Base-by-base conservation (phyloP, 2,329 filamentous ascomycete genomes). In the Scedosporium boydii region DNA sequence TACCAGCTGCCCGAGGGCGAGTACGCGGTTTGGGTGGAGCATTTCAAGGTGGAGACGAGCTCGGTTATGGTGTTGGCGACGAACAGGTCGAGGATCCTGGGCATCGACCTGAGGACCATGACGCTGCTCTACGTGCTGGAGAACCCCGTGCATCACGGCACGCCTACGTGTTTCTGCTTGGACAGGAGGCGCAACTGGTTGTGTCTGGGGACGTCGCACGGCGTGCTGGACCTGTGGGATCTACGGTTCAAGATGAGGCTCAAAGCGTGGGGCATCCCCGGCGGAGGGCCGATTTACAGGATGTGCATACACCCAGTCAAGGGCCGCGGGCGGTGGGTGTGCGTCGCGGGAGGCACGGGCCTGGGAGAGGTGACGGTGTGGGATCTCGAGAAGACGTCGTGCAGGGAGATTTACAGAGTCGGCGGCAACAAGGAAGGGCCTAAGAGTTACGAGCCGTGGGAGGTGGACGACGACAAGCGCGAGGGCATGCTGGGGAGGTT, bases 211-310 rank as follows among this genome's bases (percentile, higher is more conserved):
- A 99, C 96, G 0, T 91, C 91, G 0, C 93, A 98, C 71, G 95
- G 96, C 42, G 88, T 98, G 29, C 79, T 99, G 6, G 90, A 96
- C 71, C 82, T 99, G 1, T 99, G 95, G 95, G 95, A 99, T 74
- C 80, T 99, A 48, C 88, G 95, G n/a, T 99, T 99, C 80, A 89
- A 87, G 67, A 84, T 98, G 68, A 85, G 91, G 23, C 79, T 98
- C 26, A 92, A 90, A 72, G 90, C 88, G 14, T 98, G 93, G 91
- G 91, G 91, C 1, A 83, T 97, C 29, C 87, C 90, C 0, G 91
- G 90, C 23, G 90, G 90, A 64, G 86, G 88, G 1, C 81, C 90
- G 18, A 91, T 98, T 65, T 88, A 93, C 68, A 84, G 91, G 38
- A 80, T 99, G 16, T 82, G 85, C 63, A 79, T 96, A 0, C 91